These are phyloP conservation scores for Chalciporus piperatus DNA, from an alignment of 768 basidiomycete species.

Conservation along the genomic window DNA sequence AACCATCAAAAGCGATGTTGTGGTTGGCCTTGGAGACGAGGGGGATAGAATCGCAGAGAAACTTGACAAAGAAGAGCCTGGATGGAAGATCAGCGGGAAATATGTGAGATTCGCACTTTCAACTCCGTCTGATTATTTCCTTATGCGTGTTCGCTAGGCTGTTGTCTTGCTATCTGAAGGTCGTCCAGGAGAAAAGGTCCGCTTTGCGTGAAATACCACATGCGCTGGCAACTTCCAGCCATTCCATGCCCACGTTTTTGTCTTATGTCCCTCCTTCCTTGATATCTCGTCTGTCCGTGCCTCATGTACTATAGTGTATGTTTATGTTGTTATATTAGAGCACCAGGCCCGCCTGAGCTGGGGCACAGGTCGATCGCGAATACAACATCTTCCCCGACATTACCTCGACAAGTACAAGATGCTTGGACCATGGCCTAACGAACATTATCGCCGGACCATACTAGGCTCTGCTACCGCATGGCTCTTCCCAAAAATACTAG, in stretches of 20 bases:
- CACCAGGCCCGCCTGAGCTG: too few relatives aligned
- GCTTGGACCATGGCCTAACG: too few relatives aligned
- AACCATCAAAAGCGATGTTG: conserved; percentile 94
- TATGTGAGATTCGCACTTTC: conserved; percentile 57
- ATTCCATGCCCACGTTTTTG: background rate
- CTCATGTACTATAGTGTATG: background rate
- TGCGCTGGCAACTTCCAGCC: background rate
- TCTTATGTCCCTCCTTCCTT: background rate
- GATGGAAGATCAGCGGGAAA: conserved; percentile 98
- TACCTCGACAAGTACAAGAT: too few relatives aligned
- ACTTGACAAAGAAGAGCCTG: conserved; percentile 82
- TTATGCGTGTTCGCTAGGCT: conserved; percentile 48
- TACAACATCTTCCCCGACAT: too few relatives aligned
- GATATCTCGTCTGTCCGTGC: background rate
- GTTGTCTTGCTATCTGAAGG: conserved; percentile 86
- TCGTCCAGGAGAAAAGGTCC: conserved; percentile 84
- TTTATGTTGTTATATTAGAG: background rate
- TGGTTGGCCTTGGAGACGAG: conserved; percentile 74
- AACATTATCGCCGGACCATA: too few relatives aligned
- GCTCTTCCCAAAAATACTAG: too few relatives aligned
- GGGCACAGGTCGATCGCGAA: background rate
- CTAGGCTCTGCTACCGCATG: too few relatives aligned
- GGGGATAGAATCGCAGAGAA: conserved; percentile 71
- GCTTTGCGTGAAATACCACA: conserved; percentile 49
- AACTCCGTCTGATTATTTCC: conserved; percentile 1